Conservation (phyloP, 305 asterid genomes). For the Fraxinus ornus region DNA sequence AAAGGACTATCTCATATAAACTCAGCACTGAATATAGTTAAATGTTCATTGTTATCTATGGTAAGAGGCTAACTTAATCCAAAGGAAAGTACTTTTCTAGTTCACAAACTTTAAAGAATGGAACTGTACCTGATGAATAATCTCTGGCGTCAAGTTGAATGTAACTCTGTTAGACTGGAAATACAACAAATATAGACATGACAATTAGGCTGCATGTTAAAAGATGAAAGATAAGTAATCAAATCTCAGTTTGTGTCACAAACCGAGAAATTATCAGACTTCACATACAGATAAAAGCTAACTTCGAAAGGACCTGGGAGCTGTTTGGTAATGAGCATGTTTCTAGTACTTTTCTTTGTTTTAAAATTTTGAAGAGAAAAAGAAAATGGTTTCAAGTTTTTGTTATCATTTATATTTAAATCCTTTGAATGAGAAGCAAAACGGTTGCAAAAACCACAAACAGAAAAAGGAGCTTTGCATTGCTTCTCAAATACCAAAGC, state of each 20-base stretch:
- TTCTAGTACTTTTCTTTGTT: conserved; percentile 1
- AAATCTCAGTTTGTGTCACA: neutral
- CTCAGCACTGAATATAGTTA: conserved; percentile 1
- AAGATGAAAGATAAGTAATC: conserved; percentile 20
- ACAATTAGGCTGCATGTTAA: conserved; percentile 24
- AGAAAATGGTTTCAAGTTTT: neutral
- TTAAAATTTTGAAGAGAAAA: neutral
- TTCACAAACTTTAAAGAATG: conserved; percentile 21
- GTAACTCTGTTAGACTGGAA: conserved; percentile 90
- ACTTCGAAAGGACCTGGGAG: neutral
- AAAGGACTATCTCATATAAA: neutral
- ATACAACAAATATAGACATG: conserved; percentile 31
- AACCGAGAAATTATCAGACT: conserved; percentile 5
- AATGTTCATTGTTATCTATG: conserved; percentile 4
- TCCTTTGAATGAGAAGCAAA: neutral
- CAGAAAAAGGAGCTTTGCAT: neutral
- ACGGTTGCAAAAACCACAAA: neutral
- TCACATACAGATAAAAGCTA: conserved; percentile 13
- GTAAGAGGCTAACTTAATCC: conserved; percentile 17
- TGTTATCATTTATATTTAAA: neutral
- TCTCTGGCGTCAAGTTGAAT: conserved; percentile 93
- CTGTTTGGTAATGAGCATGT: neutral
- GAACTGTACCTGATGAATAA: conserved; percentile 82
- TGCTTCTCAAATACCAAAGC: neutral
- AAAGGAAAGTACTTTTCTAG: conserved; percentile 10